Percentiles rank a stretch among this genome's conserved stretches.
phyloP scores from a whole-genome alignment of 352 stramenopile species.

The Globisporangium paroecandrum region DNA sequence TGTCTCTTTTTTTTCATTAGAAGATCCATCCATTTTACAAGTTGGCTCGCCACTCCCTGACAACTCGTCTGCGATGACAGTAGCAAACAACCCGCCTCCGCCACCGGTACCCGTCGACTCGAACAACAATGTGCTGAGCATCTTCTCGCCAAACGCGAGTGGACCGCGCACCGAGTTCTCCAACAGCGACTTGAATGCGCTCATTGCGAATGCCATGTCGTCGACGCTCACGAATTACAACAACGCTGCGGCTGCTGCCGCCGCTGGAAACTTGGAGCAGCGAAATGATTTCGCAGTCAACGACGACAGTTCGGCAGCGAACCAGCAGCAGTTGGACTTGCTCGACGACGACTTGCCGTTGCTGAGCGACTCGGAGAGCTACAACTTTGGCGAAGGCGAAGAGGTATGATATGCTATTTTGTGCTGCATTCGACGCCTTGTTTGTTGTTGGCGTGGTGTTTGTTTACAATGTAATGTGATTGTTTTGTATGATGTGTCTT shows the following conservation, averaged over 20 bases:
- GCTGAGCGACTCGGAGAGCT: conserved; percentile 65
- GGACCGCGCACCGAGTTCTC: conserved; percentile 18
- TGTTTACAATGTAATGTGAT: conserved; percentile 21
- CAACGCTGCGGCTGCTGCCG: conserved; percentile 8
- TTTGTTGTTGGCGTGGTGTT: conserved; percentile 5
- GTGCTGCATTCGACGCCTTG: neutral
- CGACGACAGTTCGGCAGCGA: conserved; percentile 3
- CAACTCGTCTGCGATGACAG: conserved; percentile 31
- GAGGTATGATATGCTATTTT: conserved; percentile 46
- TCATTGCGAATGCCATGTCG: conserved; percentile 19
- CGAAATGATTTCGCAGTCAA: neutral
- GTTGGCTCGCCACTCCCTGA: conserved; percentile 35
- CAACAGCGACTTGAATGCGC: conserved; percentile 20
- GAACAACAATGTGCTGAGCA: conserved; percentile 62
- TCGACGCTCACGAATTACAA: conserved; percentile 26
- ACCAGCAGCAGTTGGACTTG: conserved; percentile 42
- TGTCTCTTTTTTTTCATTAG: conserved; percentile 12
- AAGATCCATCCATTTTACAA: conserved; percentile 46
- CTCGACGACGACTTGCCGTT: conserved; percentile 74
- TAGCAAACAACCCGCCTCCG: conserved; percentile 22
- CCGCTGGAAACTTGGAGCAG: neutral
- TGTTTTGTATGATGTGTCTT: conserved; percentile 21
- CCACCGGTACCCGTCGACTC: conserved; percentile 2
- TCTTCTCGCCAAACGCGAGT: conserved; percentile 50
- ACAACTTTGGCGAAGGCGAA: conserved; percentile 70